These are phyloP conservation scores for Mycena vitilis DNA, from an alignment of 768 basidiomycete genomes.

Conservation along the genomic window DNA sequence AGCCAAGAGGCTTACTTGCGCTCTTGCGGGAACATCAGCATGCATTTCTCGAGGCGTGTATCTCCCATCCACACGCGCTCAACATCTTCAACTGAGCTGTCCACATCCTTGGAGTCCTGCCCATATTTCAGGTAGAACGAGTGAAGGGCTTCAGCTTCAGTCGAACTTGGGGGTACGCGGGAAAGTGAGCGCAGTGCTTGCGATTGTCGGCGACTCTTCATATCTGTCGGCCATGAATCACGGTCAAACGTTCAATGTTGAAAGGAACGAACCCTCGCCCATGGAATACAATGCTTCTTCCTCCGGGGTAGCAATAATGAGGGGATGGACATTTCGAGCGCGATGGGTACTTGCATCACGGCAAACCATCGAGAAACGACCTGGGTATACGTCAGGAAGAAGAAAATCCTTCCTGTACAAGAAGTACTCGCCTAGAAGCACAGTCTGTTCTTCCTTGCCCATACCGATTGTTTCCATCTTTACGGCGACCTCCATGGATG, in stretches of 20 bases:
- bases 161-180: constrained; percentile 78
- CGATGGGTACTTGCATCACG: constrained; percentile 75
- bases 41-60: constrained; percentile 73
- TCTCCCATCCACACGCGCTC: constrained; percentile 82
- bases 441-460: constrained; percentile 65
- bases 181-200: constrained; percentile 69
- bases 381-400: constrained; percentile 47
- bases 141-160: constrained; percentile 78
- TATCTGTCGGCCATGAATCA: constrained; percentile 51
- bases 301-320: constrained; percentile 69
- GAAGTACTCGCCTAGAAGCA: constrained; percentile 66
- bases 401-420: background rate
- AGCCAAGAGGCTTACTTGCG: constrained; percentile 83
- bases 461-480: constrained; percentile 77
- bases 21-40: constrained; percentile 89
- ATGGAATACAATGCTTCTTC: constrained; percentile 72
- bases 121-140: constrained; percentile 73
- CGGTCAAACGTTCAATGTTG: background rate
- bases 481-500: constrained; percentile 88
- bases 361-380: constrained; percentile 94
- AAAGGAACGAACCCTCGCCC: constrained; percentile 68
- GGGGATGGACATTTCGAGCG: constrained; percentile 71
- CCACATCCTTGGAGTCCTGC: constrained; percentile 48
- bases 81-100: constrained; percentile 37
- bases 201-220: constrained; percentile 68